phyloP scores from a whole-genome alignment of 768 basidiomycete genomes.

The Suillus paluster region DNA sequence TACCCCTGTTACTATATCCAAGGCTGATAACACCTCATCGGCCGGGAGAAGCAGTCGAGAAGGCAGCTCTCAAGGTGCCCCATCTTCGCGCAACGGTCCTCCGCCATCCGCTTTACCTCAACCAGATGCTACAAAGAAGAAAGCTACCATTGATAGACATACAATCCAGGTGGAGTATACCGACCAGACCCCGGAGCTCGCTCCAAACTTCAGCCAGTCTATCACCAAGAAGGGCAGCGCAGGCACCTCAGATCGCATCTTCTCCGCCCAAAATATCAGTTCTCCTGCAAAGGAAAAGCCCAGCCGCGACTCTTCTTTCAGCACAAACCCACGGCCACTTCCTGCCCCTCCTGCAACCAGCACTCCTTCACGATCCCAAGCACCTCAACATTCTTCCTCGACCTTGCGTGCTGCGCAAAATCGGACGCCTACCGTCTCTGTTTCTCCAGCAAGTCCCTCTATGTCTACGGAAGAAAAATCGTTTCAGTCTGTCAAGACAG shows the following conservation, averaged over 20 bases:
- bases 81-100: conserved; percentile 25
- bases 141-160: conserved; percentile 59
- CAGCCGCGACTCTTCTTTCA: conserved; percentile 15
- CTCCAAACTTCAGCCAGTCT: conserved; percentile 22
- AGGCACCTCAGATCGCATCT: conserved; percentile 8
- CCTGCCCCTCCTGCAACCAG: conserved; percentile 27
- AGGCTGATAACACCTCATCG: conserved; percentile 28
- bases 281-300: conserved; percentile 24
- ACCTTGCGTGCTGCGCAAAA: conserved; percentile 33
- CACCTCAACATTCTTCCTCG: conserved; percentile 26
- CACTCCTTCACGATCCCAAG: conserved; percentile 28
- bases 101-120: conserved; percentile 32
- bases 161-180: conserved; percentile 96
- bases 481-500: conserved; percentile 30
- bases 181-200: conserved; percentile 52
- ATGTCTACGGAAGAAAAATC: conserved; percentile 34
- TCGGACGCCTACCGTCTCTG: conserved; percentile 34
- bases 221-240: conserved; percentile 22
- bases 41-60: conserved; percentile 23
- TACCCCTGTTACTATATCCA: conserved; percentile 33
- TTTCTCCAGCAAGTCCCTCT: conserved; percentile 50
- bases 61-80: conserved; percentile 17
- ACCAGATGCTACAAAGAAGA: conserved; percentile 52
- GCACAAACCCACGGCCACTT: conserved; percentile 31
- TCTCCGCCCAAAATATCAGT: conserved; percentile 19